These are phyloP conservation scores for Aspergillus puulaauensis DNA, from an alignment of 2,329 filamentous ascomycete genomes.

Conservation along the genomic window DNA sequence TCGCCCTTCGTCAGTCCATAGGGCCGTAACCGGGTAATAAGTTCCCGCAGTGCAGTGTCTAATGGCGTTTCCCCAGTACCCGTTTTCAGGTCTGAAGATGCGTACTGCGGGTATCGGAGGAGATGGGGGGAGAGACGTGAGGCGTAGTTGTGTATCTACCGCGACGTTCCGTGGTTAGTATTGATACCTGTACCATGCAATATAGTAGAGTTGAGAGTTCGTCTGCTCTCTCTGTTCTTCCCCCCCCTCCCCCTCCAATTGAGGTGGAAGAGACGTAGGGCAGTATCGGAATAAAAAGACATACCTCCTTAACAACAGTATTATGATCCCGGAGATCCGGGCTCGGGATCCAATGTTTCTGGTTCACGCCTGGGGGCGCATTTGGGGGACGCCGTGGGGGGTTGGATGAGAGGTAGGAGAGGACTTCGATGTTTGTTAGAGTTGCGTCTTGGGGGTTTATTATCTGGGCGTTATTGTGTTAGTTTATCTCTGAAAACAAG, in stretches of 20 bases:
- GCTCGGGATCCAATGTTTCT: slow-evolving; percentile 39
- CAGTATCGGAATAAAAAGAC: background rate
- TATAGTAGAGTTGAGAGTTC: no score
- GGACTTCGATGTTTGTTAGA: slow-evolving; percentile 46
- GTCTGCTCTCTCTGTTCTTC: no score
- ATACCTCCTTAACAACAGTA: slow-evolving; percentile 47
- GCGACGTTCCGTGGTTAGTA: background rate
- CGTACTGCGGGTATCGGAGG: slow-evolving; percentile 37
- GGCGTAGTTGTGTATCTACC: slow-evolving; percentile 45
- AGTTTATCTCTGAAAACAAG: background rate
- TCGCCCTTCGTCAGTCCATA: slow-evolving; percentile 48
- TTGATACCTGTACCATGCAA: background rate
- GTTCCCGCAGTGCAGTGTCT: slow-evolving; percentile 37
- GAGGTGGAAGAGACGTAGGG: background rate
- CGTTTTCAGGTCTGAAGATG: slow-evolving; percentile 12
- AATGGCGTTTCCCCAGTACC: slow-evolving; percentile 25
- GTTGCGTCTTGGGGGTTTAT: slow-evolving; percentile 46
- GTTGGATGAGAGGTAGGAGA: slow-evolving; percentile 41
- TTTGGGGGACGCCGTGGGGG: slow-evolving; percentile 43
- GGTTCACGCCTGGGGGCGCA: slow-evolving; percentile 32
- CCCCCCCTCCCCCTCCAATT: no score
- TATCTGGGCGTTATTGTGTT: slow-evolving; percentile 27
- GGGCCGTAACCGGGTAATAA: slow-evolving; percentile 38
- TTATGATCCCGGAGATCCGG: slow-evolving; percentile 47
- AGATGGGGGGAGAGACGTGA: slow-evolving; percentile 41